phyloP scores from a whole-genome alignment of 257 asterid species.

The Fraxinus americana region DNA sequence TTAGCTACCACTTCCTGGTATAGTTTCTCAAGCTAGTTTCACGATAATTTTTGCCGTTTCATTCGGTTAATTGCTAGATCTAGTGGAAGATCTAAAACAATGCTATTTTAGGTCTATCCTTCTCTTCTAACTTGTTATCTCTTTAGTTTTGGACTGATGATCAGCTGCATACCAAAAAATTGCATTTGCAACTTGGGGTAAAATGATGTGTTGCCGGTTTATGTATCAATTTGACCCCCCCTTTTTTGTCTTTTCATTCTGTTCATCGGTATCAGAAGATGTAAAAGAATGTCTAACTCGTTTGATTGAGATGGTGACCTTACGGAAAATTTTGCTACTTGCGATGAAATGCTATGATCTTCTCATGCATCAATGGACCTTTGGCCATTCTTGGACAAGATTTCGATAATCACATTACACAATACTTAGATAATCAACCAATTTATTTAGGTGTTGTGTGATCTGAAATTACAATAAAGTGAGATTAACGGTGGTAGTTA shows the following conservation, averaged over 20 bases:
- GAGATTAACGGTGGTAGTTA: neutral
- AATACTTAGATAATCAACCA: neutral
- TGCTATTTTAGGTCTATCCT: too few relatives aligned
- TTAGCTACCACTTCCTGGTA: too few relatives aligned
- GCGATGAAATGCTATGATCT: neutral
- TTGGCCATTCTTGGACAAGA: neutral
- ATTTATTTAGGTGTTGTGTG: neutral
- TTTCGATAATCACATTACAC: neutral
- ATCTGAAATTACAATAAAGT: neutral
- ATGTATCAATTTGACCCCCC: too few relatives aligned
- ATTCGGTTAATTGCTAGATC: too few relatives aligned
- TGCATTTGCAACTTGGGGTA: neutral
- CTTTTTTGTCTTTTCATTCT: too few relatives aligned
- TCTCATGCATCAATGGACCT: neutral
- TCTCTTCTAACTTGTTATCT: too few relatives aligned
- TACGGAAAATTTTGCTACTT: neutral
- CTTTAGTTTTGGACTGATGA: neutral
- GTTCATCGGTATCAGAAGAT: too few relatives aligned
- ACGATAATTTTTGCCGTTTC: neutral
- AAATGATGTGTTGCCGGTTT: neutral
- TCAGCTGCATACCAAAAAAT: too few relatives aligned
- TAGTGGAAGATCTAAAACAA: too few relatives aligned
- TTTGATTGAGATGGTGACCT: too few relatives aligned
- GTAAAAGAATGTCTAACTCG: too few relatives aligned
- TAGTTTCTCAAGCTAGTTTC: too few relatives aligned